Evolutionary conservation across 2,329 filamentous ascomycete genomes (phyloP), one percentile per base, ranked within the genome.

Genomic region (Paramyrothecium roridum): DNA sequence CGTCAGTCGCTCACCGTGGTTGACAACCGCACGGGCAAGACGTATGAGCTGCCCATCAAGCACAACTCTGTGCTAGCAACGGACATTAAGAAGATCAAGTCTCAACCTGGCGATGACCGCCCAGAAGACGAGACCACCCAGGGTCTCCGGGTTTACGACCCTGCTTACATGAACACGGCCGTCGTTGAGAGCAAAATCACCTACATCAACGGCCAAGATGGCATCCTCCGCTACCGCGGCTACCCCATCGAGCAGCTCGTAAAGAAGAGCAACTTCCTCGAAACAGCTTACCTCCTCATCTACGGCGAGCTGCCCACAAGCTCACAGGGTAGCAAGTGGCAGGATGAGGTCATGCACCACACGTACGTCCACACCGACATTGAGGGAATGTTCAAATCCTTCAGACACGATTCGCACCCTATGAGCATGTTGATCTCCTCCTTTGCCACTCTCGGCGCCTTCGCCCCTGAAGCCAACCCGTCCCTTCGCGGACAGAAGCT

Each of bases 161-260:
- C 78, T n/a, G 78, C 74, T 3, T 81, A 79, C 67, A 77, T 80
- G 73, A 81, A 80, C 70, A 80, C 78, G 2, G 77, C 78, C 19
- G 78, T 79, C 2, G 73, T 80, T 20, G 67, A 76, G 67, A 77
- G 74, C 61, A 72, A 67, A 50, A 81, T 81, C 63, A 80, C 77
- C 26, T 80, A 80, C 69, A 80, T 80, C 65, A 80, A 81, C 63
- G 79, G 79, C 37, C 73, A 72, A 56, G 76, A 80, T 21, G 79
- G 79, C 37, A 76, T 79, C 48, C 69, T 82, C 34, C 76, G 78
- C 45, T 82, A 81, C 62, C 76, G 80, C 10, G 79, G 78, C 45
- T 80, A 81, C 61, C 75, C 76, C 8, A 80, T 81, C 56, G 72
- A 81, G 63, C 75, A 82, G 65, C 65, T 82, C 8, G 77, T 78